Evolutionary conservation across 2,329 filamentous ascomycete species (phyloP).

Genomic region (Orbilia javanica): DNA sequence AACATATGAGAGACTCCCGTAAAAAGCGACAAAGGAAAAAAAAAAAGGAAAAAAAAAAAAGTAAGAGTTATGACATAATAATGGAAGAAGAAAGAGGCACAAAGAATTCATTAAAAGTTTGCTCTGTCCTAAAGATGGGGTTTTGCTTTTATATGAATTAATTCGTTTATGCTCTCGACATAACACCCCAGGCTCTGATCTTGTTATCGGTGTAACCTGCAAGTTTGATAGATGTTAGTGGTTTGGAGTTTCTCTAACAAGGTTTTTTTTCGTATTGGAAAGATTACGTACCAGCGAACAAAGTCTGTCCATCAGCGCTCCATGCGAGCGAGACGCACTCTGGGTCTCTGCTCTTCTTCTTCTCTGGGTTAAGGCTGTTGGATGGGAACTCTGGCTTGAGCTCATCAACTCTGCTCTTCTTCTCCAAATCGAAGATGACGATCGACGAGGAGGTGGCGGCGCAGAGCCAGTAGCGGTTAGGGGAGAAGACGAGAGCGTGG

Average conservation of each 20-base stretch:
- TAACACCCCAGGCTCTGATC: conserved; percentile 97
- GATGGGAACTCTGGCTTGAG: conserved; percentile 97
- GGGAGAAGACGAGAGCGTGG: conserved; percentile 99
- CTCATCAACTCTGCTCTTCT: conserved; percentile 99
- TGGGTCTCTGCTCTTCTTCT: conserved; percentile 97
- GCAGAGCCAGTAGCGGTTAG: conserved; percentile 99
- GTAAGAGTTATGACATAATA: not conserved
- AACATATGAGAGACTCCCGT: conserved; percentile 55
- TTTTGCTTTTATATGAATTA: conserved; percentile 60
- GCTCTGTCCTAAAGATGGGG: conserved; percentile 61
- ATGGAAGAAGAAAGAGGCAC: conserved; percentile 15
- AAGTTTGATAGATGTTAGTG: not conserved
- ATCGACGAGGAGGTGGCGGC: conserved; percentile 96
- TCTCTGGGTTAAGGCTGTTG: conserved; percentile 71
- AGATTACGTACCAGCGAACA: conserved; percentile 80
- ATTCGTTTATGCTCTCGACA: conserved; percentile 82
- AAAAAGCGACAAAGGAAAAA: conserved; percentile 36
- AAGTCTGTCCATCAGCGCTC: conserved; percentile 97
- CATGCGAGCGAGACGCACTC: conserved; percentile 98
- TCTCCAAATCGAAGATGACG: conserved; percentile 99
- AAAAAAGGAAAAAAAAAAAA: conserved; percentile 2
- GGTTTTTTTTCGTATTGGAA: not conserved
- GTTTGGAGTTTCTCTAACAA: not conserved
- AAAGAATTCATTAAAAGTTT: conserved; percentile 49
- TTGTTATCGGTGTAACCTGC: conserved; percentile 94